These are phyloP conservation scores for Pulveroboletus sp. DNA, from an alignment of 768 basidiomycete genomes.

Conservation along the genomic window DNA sequence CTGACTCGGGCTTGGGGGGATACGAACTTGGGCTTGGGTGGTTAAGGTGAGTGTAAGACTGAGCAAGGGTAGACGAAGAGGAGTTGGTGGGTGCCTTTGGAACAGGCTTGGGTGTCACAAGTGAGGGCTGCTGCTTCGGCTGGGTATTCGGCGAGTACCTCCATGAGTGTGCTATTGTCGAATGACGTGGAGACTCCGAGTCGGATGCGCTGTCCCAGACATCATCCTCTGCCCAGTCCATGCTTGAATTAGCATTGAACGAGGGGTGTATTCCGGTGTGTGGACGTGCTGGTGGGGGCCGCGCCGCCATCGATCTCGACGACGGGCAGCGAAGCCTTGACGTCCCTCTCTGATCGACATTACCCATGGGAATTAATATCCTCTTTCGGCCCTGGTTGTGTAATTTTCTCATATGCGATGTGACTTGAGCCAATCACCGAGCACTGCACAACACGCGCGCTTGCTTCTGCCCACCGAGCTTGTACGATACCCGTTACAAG, in stretches of 20 bases:
- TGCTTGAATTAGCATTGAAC: conserved; percentile 40
- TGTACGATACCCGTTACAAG: too few species aligned
- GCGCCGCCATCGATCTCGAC: conserved; percentile 41
- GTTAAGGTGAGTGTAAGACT: conserved; percentile 76
- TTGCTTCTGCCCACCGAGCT: too few species aligned
- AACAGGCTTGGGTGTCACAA: conserved; percentile 48
- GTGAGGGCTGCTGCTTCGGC: conserved; percentile 26
- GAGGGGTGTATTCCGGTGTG: conserved; percentile 60
- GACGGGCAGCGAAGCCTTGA: conserved; percentile 7
- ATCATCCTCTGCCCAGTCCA: conserved; percentile 81
- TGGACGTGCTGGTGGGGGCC: conserved; percentile 69
- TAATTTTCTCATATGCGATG: not conserved
- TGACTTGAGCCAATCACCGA: too few species aligned
- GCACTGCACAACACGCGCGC: too few species aligned
- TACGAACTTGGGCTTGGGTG: conserved; percentile 75
- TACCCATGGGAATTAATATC: conserved; percentile 8
- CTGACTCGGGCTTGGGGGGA: conserved; percentile 48
- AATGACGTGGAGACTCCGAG: conserved; percentile 61
- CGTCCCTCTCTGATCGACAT: not conserved
- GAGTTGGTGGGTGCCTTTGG: conserved; percentile 44
- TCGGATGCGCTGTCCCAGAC: conserved; percentile 84
- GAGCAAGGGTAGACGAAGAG: conserved; percentile 66
- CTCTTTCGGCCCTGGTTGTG: not conserved
- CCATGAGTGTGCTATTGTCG: conserved; percentile 46
- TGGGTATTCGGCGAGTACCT: conserved; percentile 26